A percentile compares a stretch with the other conserved stretches of the same genome.
phyloP scores from a whole-genome alignment of 257 asterid genomes.

The Avicennia marina region DNA sequence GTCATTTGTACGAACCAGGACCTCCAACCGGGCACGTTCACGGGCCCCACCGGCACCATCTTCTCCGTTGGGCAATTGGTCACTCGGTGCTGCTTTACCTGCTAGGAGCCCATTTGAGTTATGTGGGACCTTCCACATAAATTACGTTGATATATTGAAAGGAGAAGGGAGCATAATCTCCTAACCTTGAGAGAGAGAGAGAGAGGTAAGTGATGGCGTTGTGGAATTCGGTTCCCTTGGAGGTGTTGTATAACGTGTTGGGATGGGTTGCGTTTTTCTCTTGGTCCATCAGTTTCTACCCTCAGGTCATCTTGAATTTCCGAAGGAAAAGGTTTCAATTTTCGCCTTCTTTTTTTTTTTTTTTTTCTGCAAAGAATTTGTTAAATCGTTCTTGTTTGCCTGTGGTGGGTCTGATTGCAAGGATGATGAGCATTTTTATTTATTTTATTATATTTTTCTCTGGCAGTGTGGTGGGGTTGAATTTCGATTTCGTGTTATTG shows the following conservation, averaged over 20 bases:
- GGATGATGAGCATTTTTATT: neutral
- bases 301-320: conserved; percentile 73
- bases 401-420: conserved; percentile 1
- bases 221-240: conserved; percentile 63
- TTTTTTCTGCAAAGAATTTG: neutral
- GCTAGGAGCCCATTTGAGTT: no score
- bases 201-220: conserved; percentile 38
- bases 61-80: no score
- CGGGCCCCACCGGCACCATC: no score
- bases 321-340: conserved; percentile 66
- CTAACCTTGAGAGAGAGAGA: neutral
- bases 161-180: neutral
- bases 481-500: conserved; percentile 75
- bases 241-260: conserved; percentile 58
- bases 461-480: conserved; percentile 88
- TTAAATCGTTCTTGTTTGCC: neutral
- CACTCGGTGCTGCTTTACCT: no score
- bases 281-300: conserved; percentile 96
- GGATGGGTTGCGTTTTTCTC: conserved; percentile 86
- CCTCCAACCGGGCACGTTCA: no score
- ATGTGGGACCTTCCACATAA: no score
- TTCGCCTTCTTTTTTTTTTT: neutral
- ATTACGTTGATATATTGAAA: no score
- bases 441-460: neutral
- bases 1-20: no score